phyloP scores from a whole-genome alignment of 1,139 yeast genomes.

The Yamadazyma diospyri region DNA sequence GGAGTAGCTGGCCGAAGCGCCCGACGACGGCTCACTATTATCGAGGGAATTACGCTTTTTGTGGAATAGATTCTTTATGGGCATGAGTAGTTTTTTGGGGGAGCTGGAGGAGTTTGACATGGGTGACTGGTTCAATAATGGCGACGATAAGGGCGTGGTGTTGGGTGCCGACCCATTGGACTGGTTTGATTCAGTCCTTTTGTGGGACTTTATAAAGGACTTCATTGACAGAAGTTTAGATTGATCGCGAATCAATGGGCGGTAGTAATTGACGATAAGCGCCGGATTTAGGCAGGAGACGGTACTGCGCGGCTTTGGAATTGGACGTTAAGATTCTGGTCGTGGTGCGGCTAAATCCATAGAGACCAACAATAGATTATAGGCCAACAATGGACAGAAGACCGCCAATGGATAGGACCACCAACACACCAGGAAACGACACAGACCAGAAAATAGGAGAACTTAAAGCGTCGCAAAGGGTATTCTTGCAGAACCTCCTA shows the following conservation, averaged over 20 bases:
- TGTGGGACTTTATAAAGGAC: constrained; percentile 46
- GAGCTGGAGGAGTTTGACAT: constrained; percentile 21
- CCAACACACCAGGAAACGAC: too few species aligned
- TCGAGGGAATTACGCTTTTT: constrained; percentile 8
- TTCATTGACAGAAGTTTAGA: constrained; percentile 29
- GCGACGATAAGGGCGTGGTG: constrained; percentile 15
- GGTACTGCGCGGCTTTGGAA: too few species aligned
- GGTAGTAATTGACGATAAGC: neutral
- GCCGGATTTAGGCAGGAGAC: too few species aligned
- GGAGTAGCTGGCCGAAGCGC: neutral
- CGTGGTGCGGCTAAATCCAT: too few species aligned
- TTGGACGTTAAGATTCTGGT: too few species aligned
- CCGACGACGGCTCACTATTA: constrained; percentile 2
- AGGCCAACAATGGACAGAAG: too few species aligned
- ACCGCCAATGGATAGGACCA: too few species aligned
- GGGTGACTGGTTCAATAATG: constrained; percentile 16
- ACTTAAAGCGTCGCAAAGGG: too few species aligned
- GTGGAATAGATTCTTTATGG: constrained; percentile 39
- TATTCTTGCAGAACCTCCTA: too few species aligned
- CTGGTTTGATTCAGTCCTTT: constrained; percentile 24
- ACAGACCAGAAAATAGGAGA: too few species aligned
- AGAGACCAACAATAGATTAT: too few species aligned
- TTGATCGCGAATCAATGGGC: constrained; percentile 5
- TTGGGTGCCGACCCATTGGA: constrained; percentile 12
- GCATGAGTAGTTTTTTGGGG: constrained; percentile 42